Evolutionary conservation across 106 monocot species (phyloP), one percentile per base, ranked within the genome.

Genomic region (Acorus calamus): DNA sequence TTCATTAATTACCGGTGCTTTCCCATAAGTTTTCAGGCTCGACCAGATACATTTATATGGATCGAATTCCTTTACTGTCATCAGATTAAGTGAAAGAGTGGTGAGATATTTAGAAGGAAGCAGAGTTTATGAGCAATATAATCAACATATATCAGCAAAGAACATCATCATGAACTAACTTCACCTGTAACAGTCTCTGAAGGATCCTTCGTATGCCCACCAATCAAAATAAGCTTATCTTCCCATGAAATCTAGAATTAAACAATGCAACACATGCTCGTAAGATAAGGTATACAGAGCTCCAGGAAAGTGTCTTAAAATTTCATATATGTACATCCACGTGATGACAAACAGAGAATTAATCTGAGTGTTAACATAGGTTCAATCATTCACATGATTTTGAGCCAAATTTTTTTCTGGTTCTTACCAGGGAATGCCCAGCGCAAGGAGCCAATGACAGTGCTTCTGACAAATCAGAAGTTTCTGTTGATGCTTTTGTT

Each of bases 201-300:
- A 76, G 88, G 88, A 78, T 92, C 92, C 75, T 99, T 99, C 66
- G 98, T 84, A 67, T 92, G 98, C n/a, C 98, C 98, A 55, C 77
- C 92, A 78, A 99, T 62, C 53, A 83, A 88, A 66, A 99, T 46
- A 69, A 99, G 77, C 71, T 92, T 99, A 78, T 79, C 81, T 56
- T 70, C 78, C 86, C 88, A 92, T 44, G 98, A 56, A 49, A 99
- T 75, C 98, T 99, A 73, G 54, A 75, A 77, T 10, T 14, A 68
- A 62, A 49, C 8, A 10, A 62, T 62, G 28, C 28, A 28, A 28
- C 28, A 28, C 1, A 28, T 28, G 28, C 28, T 28, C 28, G 28
- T 28, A 28, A 28, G 28, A 28, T 28, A 28, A 28, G 28, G 28
- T 28, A 28, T 28, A 28, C 28, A 28, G 28, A 28, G 28, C 28